Percentiles rank a stretch among this genome's conserved stretches.
These are phyloP conservation scores for Backusella morwellensis DNA, from an alignment of 192 early-diverging fungal species.

Conservation along the genomic window DNA sequence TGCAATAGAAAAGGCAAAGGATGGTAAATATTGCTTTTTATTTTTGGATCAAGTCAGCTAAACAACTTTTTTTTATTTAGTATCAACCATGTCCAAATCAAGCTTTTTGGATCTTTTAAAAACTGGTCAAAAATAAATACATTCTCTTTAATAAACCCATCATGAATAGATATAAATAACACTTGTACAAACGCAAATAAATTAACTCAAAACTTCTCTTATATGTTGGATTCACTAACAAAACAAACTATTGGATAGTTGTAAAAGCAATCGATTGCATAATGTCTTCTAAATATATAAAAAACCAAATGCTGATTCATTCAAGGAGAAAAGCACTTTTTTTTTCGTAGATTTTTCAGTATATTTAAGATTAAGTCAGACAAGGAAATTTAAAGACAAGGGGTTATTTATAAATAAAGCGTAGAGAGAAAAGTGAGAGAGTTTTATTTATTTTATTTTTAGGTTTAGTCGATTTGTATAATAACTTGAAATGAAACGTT, in stretches of 20 bases:
- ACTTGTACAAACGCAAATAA: not conserved
- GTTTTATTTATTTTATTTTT: too few relatives aligned
- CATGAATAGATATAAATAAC: not conserved
- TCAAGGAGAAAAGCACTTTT: too few relatives aligned
- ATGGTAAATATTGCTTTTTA: conserved; percentile 16
- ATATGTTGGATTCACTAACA: not conserved
- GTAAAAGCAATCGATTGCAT: not conserved
- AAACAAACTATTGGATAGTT: not conserved
- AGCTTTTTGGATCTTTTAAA: conserved; percentile 76
- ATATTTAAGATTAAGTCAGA: too few relatives aligned
- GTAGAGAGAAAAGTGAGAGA: too few relatives aligned
- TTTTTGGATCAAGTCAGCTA: too few relatives aligned
- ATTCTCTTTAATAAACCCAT: not conserved
- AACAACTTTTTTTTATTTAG: conserved; percentile 27
- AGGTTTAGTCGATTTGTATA: too few relatives aligned
- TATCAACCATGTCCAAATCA: conserved; percentile 62
- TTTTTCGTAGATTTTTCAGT: too few relatives aligned
- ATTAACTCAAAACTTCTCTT: not conserved
- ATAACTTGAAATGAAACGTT: too few relatives aligned
- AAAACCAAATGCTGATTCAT: too few relatives aligned
- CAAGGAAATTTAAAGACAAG: too few relatives aligned
- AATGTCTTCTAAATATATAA: not conserved
- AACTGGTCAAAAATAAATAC: conserved; percentile 38
- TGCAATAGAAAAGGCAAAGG: conserved; percentile 46
- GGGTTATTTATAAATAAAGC: too few relatives aligned